Evolutionary conservation across 2,329 filamentous ascomycete species (phyloP), one percentile per base, ranked within the genome.

Genomic region (Ustulina deusta): DNA sequence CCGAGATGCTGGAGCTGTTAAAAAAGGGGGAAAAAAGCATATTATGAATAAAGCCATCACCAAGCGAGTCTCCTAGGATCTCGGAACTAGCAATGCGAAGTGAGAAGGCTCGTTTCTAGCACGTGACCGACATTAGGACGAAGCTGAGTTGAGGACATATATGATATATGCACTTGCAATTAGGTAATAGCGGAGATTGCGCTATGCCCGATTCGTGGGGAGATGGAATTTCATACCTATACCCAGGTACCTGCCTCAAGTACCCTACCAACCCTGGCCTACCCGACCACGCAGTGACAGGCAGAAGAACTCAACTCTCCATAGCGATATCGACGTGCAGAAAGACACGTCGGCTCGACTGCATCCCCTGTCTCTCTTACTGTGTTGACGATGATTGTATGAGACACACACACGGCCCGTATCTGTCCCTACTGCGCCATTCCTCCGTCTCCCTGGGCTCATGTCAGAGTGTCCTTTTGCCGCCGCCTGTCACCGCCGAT

Each of bases 401-500:
- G 66, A 66, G 56, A 32, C 17, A 52, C 20, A 17, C 29, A 46
- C 54, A 46, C 55, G 25, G 44, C 48, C 48, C 29, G 58, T 62
- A 27, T 65, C 54, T 29, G 56, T 52, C 62, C 32, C 38, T 32
- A 20, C 32, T 36, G 27, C 40, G 27, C 3, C 46, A n/a, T 27
- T 52, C 15, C n/a, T 11, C 13, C 34, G 15, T 40, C 49, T 46
- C 27, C 25, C n/a, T 36, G n/a, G 52, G 56, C 32, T 20, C 20
- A 22, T 48, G 11, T 20, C 36, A 44, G 27, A 42, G 58, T 46
- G 34, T 56, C 29, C 27, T 34, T 52, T 22, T n/a, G 46, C 52
- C 63, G 56, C 58, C 65, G 55, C 60, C 67, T 66, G 68, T 69
- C 68, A 70, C 67, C 65, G 67, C 69, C 52, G 63, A 44, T 64